Evolutionary conservation across 257 asterid genomes (phyloP).

Genomic region (Haberlea rhodopensis): DNA sequence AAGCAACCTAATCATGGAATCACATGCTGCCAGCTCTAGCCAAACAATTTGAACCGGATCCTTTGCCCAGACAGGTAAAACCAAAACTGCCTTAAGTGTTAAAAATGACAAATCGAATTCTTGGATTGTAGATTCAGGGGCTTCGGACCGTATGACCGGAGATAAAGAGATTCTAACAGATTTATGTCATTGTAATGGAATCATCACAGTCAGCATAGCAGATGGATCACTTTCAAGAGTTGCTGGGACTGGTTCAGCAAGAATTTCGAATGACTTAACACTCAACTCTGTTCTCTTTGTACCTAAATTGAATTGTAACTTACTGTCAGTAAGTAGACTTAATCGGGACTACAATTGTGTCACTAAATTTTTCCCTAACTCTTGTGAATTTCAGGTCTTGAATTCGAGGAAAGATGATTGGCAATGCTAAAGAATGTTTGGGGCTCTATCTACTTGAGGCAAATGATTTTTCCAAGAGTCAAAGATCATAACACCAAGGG

Average conservation of each 20-base stretch:
- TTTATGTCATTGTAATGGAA: not conserved
- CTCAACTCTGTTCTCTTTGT: not conserved
- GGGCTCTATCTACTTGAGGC: conserved; percentile 1
- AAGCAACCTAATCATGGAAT: too few species aligned
- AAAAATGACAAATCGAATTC: not conserved
- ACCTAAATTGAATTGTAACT: not conserved
- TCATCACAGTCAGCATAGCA: not conserved
- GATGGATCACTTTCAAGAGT: not conserved
- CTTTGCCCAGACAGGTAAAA: not conserved
- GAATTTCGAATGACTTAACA: not conserved
- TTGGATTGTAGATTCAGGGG: not conserved
- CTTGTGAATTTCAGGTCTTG: not conserved
- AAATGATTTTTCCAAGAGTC: too few species aligned
- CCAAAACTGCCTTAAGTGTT: not conserved
- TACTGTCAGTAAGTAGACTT: not conserved
- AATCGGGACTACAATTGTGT: not conserved
- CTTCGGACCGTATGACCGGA: not conserved
- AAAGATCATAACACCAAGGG: not conserved
- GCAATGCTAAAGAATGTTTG: not conserved
- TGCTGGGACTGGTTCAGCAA: not conserved
- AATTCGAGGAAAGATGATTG: conserved; percentile 1
- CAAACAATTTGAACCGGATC: not conserved
- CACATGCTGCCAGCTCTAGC: too few species aligned
- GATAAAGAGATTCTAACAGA: not conserved
- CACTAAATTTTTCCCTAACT: not conserved